phyloP scores from a whole-genome alignment of 2,329 filamentous ascomycete genomes.

The Aurifilum marmelostoma region DNA sequence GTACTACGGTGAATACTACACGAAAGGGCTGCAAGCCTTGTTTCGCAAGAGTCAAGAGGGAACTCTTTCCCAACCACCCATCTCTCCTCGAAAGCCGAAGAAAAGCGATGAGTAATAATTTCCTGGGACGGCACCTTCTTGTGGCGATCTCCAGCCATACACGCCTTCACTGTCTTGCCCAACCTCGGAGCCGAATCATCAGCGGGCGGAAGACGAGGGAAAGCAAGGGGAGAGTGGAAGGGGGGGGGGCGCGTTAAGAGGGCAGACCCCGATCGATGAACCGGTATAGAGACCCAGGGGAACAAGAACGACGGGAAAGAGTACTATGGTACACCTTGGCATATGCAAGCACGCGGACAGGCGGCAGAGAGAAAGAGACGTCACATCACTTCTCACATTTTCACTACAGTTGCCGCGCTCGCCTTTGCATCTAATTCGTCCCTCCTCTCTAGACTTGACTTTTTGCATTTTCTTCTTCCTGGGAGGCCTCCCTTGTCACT shows the following conservation, averaged over 20 bases:
- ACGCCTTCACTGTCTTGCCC: background rate
- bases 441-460: background rate
- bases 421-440: background rate
- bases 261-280: too few relatives aligned
- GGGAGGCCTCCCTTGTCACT: background rate
- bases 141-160: background rate
- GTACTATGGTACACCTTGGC: conserved; percentile 1
- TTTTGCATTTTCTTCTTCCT: background rate
- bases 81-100: background rate
- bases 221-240: too few relatives aligned
- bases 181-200: conserved; percentile 2
- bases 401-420: background rate
- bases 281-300: background rate
- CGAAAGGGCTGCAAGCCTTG: background rate
- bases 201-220: background rate
- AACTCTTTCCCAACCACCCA: background rate
- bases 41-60: background rate
- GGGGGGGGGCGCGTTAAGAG: too few relatives aligned
- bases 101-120: background rate
- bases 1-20: background rate
- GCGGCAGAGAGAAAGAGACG: background rate
- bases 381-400: background rate
- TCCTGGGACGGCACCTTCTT: background rate
- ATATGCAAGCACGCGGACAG: background rate
- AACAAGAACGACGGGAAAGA: background rate